Evolutionary conservation across 768 basidiomycete species (phyloP), one percentile per base, ranked within the genome.

Genomic region (Tulasnella sp.): DNA sequence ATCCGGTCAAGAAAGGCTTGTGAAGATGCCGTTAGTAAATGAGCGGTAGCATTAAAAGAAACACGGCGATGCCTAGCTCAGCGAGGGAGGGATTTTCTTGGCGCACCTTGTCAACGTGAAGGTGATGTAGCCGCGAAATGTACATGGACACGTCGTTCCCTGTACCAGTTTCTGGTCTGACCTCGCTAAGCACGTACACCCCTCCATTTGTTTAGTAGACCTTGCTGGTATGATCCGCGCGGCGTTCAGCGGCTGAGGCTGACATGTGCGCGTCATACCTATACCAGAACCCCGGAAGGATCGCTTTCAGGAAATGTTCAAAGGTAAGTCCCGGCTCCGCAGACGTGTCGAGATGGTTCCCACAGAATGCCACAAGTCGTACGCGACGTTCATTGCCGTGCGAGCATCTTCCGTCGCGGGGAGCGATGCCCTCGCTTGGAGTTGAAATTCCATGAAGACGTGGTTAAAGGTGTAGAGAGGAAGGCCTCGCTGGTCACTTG

Each of bases 71-170:
- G 16, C 69, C 69, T 62, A 35, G 69, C 11, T 70, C 22, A 42
- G 26, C 1, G 26, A 70, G 69, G 1, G 34, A 2, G 42, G 42
- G 26, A 3, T 62, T 70, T 16, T 62, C 26, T 3, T 70, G 26
- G 22, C 47, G 69, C 5, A 62, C 40, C 2, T 12, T 34, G 29
- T 39, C 32, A n/a, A 63, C 40, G 36, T 63, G 37, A 36, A 72
- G 22, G 22, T 71, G 70, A 29, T 71, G 63, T 1, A 1, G 3
- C 9, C 52, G 70, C 11, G 52, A 37, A 6, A 40, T 22, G 37
- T 71, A 22, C 70, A 71, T 62, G 62, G 65, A 71, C 9, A 52
- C 70, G 29, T 71, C 70, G 39, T 72, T n/a, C 5, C 70, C 70
- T 37, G 29, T 59, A 3, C 59, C 70, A n/a, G 62, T 47, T 39